A percentile compares a stretch with the other conserved stretches of the same genome.
Conservation (phyloP, 148 eudicot species). For the Camellia sinensis region DNA sequence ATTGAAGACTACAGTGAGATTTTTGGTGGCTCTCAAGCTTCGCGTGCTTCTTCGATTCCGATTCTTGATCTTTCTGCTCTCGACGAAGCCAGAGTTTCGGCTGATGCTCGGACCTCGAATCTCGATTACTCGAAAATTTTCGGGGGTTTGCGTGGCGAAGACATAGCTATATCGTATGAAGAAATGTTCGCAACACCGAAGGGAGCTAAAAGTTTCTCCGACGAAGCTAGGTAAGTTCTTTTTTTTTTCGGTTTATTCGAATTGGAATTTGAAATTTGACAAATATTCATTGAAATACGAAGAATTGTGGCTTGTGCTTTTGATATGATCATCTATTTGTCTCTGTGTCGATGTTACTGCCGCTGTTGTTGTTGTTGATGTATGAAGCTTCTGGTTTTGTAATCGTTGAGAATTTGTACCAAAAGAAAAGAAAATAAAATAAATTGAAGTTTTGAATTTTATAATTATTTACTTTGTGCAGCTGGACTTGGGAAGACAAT, state of each 20-base stretch:
- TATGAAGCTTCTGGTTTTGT: not conserved
- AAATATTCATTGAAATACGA: not conserved
- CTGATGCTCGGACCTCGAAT: conserved; percentile 23
- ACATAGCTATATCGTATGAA: conserved; percentile 36
- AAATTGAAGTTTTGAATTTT: not conserved
- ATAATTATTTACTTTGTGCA: not conserved
- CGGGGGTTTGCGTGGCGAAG: conserved; percentile 38
- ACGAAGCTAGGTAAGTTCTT: conserved; percentile 22
- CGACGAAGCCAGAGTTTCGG: conserved; percentile 25
- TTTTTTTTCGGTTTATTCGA: not conserved
- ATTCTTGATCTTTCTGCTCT: conserved; percentile 53
- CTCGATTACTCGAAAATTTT: conserved; percentile 58
- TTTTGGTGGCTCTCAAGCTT: conserved; percentile 29
- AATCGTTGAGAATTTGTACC: not conserved
- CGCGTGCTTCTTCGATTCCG: conserved; percentile 50
- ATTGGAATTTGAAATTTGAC: not conserved
- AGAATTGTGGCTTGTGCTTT: not conserved
- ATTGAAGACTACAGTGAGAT: conserved; percentile 54
- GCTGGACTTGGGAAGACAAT: not conserved
- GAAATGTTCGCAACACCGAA: conserved; percentile 28
- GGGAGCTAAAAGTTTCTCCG: conserved; percentile 10
- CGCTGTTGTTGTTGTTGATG: not conserved
- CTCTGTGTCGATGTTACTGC: conserved; percentile 1
- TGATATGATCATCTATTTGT: not conserved
- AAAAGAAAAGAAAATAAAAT: not conserved